phyloP scores from a whole-genome alignment of 805 yeast genomes.

The Yarrowia yakushimensis region DNA sequence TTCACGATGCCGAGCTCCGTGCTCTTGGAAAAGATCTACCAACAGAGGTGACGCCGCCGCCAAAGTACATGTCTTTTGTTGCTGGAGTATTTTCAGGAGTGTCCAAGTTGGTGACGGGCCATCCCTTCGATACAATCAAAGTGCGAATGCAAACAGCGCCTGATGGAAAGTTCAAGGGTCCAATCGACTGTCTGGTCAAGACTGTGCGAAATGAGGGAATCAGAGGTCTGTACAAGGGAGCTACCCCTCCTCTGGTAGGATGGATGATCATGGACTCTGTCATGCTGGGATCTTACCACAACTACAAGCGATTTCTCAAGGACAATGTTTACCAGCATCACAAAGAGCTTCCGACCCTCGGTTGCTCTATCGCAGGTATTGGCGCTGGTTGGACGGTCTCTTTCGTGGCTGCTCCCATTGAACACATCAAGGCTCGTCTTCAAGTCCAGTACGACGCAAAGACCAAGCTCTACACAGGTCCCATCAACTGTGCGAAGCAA shows the following conservation, averaged over 20 bases:
- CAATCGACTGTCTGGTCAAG: slow-evolving; percentile 71
- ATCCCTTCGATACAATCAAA: slow-evolving; percentile 88
- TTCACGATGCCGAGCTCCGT: slow-evolving; percentile 2
- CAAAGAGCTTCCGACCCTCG: slow-evolving; percentile 63
- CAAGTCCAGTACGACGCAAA: slow-evolving; percentile 86
- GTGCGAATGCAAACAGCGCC: slow-evolving; percentile 79
- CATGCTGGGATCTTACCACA: slow-evolving; percentile 81
- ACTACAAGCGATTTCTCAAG: slow-evolving; percentile 65
- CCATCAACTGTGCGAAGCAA: slow-evolving; percentile 59
- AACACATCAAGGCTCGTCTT: slow-evolving; percentile 79
- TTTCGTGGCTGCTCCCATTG: slow-evolving; percentile 94
- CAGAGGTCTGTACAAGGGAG: slow-evolving; percentile 80
- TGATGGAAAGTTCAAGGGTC: slow-evolving; percentile 68
- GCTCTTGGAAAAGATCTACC: neutral
- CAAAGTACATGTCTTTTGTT: slow-evolving; percentile 45
- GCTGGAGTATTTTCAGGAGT: slow-evolving; percentile 89
- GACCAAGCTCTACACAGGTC: slow-evolving; percentile 66
- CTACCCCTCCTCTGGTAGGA: slow-evolving; percentile 88
- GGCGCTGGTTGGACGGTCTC: slow-evolving; percentile 85
- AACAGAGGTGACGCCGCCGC: neutral
- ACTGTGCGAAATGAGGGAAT: slow-evolving; percentile 74
- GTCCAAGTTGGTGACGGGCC: slow-evolving; percentile 85
- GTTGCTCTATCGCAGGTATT: slow-evolving; percentile 75
- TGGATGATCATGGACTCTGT: slow-evolving; percentile 94
- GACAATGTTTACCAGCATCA: slow-evolving; percentile 59